These are phyloP conservation scores for Kluyveromyces aestuarii DNA, from an alignment of 805 yeast genomes.

Conservation along the genomic window DNA sequence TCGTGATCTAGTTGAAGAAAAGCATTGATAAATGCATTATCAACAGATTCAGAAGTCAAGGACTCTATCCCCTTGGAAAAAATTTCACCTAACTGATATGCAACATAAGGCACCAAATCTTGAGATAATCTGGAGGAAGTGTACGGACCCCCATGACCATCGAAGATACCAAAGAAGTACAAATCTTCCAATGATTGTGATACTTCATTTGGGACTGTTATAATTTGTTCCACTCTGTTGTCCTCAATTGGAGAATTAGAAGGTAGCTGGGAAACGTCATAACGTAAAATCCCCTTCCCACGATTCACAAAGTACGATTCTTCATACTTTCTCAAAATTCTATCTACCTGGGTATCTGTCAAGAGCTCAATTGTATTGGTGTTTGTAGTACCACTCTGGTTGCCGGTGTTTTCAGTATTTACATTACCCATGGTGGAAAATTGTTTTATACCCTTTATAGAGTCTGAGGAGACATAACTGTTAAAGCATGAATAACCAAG, in stretches of 20 bases:
- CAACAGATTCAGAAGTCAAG: constrained; percentile 54
- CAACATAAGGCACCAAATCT: constrained; percentile 65
- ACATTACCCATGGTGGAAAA: constrained; percentile 4
- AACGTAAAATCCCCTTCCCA: constrained; percentile 79
- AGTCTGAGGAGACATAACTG: constrained; percentile 15
- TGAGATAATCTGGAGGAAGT: constrained; percentile 83
- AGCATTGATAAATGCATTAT: constrained; percentile 71
- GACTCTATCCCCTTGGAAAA: constrained; percentile 25
- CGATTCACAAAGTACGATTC: constrained; percentile 74
- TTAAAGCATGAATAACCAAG: constrained; percentile 5
- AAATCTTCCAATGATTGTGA: constrained; percentile 50
- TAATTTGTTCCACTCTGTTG: constrained; percentile 75
- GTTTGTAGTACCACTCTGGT: neutral
- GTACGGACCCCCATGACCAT: constrained; percentile 96
- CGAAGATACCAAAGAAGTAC: constrained; percentile 93
- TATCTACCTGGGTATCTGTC: constrained; percentile 63
- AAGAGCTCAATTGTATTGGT: constrained; percentile 34
- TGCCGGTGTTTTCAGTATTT: neutral
- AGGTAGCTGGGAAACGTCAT: constrained; percentile 83
- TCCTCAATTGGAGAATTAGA: constrained; percentile 94
- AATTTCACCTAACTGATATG: constrained; percentile 60
- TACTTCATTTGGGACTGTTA: constrained; percentile 51
- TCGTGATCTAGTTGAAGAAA: constrained; percentile 80
- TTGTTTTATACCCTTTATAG: constrained; percentile 20
- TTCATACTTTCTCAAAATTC: constrained; percentile 59